phyloP scores from a whole-genome alignment of 2,329 filamentous ascomycete genomes.

The Camillea tinctor region DNA sequence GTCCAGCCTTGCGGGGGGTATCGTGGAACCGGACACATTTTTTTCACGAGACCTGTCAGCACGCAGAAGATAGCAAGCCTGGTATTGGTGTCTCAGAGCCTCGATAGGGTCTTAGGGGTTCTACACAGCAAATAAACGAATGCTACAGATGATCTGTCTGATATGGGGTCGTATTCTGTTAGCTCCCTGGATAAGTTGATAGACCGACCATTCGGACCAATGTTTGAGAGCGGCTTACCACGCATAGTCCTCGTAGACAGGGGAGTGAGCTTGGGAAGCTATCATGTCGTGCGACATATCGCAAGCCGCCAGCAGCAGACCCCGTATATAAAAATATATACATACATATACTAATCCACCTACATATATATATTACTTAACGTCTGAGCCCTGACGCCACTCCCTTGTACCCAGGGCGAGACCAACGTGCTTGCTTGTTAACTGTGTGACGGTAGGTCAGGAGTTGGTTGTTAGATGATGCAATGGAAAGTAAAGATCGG shows the following conservation, averaged over 20 bases:
- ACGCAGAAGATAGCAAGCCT: not conserved
- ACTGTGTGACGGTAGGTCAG: not conserved
- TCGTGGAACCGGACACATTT: not conserved
- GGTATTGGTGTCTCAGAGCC: not conserved
- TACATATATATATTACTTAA: not conserved
- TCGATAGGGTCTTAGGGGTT: not conserved
- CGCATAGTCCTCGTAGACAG: not conserved
- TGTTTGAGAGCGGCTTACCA: not conserved
- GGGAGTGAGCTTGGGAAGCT: not conserved
- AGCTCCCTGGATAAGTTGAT: not conserved
- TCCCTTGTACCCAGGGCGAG: not conserved
- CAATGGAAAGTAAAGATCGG: not conserved
- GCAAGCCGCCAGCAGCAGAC: not conserved
- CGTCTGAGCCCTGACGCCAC: not conserved
- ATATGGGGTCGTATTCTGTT: not conserved
- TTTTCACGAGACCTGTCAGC: not conserved
- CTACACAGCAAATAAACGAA: not conserved
- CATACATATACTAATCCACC: too few species aligned
- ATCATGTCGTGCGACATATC: not conserved
- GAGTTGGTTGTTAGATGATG: not conserved
- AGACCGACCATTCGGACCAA: not conserved
- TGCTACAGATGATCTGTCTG: not conserved
- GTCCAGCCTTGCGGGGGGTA: not conserved
- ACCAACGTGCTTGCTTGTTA: not conserved
- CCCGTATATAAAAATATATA: not conserved